A percentile compares a stretch with the other conserved stretches of the same genome.
Evolutionary conservation across 2,329 filamentous ascomycete genomes (phyloP).

Genomic region (Xylogone sp.): DNA sequence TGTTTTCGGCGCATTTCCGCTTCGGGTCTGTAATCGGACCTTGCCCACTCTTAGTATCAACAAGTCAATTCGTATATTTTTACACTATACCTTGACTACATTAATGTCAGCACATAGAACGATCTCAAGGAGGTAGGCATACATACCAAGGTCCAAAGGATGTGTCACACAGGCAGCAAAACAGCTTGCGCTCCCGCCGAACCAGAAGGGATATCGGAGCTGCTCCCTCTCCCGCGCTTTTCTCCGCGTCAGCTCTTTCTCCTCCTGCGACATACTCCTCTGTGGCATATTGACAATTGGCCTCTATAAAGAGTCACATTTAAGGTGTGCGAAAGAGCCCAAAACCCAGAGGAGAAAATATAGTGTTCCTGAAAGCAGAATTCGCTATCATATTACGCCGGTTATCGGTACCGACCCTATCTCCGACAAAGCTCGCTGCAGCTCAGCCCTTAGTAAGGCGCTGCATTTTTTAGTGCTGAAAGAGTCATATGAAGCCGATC

Average conservation of each 20-base stretch:
- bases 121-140: constrained; percentile 2
- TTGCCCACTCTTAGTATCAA: constrained; percentile 31
- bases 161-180: constrained; percentile 90
- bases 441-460: too few relatives aligned
- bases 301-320: constrained; percentile 17
- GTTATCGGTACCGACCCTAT: too few relatives aligned
- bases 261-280: constrained; percentile 8
- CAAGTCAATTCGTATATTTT: background rate
- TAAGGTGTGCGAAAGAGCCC: constrained; percentile 3
- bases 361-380: too few relatives aligned
- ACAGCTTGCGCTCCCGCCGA: constrained; percentile 90
- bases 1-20: constrained; percentile 67
- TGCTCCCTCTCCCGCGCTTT: constrained; percentile 21
- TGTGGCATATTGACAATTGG: constrained; percentile 21
- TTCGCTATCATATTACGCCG: too few relatives aligned
- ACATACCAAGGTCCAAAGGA: constrained; percentile 84
- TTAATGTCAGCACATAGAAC: constrained; percentile 10
- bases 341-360: too few relatives aligned
- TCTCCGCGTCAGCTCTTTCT: constrained; percentile 14
- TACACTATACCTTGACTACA: constrained; percentile 22
- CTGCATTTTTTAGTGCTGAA: too few relatives aligned
- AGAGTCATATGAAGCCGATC: too few relatives aligned
- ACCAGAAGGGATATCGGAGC: constrained; percentile 79
- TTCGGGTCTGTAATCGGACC: constrained; percentile 86
- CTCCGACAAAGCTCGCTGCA: too few relatives aligned